phyloP scores from a whole-genome alignment of 2,329 filamentous ascomycete genomes.

The Phialophora expanda region DNA sequence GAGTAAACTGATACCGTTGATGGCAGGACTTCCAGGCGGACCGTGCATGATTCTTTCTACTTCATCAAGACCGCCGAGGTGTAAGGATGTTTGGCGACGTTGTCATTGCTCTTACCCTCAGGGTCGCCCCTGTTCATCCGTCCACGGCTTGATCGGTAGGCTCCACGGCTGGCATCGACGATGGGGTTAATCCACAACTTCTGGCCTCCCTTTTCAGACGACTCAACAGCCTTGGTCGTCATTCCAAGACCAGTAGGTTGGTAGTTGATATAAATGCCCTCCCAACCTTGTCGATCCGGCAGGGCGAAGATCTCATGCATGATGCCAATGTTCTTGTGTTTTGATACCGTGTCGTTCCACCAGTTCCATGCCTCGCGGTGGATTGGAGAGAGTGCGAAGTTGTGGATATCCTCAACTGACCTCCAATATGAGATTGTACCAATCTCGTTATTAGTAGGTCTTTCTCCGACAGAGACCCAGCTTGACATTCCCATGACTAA shows the following conservation, averaged over 20 bases:
- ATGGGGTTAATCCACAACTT: constrained; percentile 27
- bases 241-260: constrained; percentile 28
- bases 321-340: constrained; percentile 54
- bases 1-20: not conserved
- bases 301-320: constrained; percentile 62
- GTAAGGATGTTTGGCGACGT: constrained; percentile 16
- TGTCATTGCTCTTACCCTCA: constrained; percentile 21
- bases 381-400: constrained; percentile 57
- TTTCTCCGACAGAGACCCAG: constrained; percentile 49
- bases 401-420: constrained; percentile 55
- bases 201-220: constrained; percentile 17
- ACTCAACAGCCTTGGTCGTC: constrained; percentile 11
- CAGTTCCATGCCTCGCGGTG: constrained; percentile 60
- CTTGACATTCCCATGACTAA: constrained; percentile 50
- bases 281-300: constrained; percentile 51
- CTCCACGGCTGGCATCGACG: constrained; percentile 23
- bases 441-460: constrained; percentile 49
- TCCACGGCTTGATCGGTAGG: constrained; percentile 15
- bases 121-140: constrained; percentile 19
- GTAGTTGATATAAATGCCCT: constrained; percentile 58
- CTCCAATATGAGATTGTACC: constrained; percentile 59
- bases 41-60: not conserved
- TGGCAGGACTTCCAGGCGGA: not conserved
- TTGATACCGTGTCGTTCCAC: constrained; percentile 49
- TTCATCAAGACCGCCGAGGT: not conserved